Conservation (phyloP, 2,329 filamentous ascomycete species). For the Alternaria arbusti region DNA sequence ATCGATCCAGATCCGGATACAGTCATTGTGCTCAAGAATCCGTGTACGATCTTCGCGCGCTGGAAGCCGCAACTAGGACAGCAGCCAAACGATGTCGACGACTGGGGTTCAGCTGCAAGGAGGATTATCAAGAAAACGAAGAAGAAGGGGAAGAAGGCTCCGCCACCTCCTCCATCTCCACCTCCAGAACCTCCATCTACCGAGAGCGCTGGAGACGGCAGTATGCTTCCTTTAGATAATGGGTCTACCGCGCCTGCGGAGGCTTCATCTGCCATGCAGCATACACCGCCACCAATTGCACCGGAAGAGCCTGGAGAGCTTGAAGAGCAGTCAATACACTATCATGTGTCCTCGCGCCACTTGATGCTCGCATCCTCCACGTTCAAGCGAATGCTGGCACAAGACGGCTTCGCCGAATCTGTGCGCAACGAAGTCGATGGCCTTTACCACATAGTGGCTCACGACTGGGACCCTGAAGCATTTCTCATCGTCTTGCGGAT, state of each 20-base stretch:
- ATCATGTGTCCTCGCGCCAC: constrained; percentile 6
- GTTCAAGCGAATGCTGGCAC: not conserved
- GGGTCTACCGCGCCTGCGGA: not conserved
- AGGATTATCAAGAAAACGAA: not conserved
- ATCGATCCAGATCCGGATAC: constrained; percentile 5
- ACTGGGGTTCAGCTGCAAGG: too few relatives aligned
- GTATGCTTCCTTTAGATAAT: not conserved
- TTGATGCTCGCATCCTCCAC: not conserved
- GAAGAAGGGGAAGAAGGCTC: not conserved
- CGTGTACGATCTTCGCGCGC: not conserved
- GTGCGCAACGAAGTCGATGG: not conserved
- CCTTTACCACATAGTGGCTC: not conserved
- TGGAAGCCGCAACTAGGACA: too few relatives aligned
- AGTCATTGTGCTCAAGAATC: not conserved
- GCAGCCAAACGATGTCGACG: too few relatives aligned
- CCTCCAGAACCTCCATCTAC: not conserved
- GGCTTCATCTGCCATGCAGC: not conserved
- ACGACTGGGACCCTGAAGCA: not conserved
- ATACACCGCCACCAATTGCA: too few relatives aligned
- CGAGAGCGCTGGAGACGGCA: not conserved
- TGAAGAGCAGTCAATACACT: not conserved
- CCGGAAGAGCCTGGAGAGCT: not conserved
- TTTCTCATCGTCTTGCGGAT: not conserved
- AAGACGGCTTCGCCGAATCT: not conserved
- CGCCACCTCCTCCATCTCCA: too few relatives aligned